A percentile compares a stretch with the other conserved stretches of the same genome.
Conservation (phyloP, 768 basidiomycete species). For the Saitozyma sp. region DNA sequence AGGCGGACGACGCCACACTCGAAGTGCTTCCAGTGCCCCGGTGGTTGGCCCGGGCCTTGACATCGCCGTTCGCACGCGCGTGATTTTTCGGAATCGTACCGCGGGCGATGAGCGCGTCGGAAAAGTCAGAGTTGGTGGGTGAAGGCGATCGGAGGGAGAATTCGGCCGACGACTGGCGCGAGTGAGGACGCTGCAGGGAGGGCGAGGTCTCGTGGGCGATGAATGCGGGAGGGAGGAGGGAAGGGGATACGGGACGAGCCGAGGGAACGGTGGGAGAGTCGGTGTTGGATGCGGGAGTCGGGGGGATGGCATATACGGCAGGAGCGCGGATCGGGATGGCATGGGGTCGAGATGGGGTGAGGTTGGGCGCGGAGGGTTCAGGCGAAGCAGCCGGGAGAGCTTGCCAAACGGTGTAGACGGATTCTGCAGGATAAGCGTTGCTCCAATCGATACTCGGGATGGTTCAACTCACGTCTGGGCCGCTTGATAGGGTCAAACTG, state of each 20-base stretch:
- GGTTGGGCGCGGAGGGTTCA: conserved; percentile 13
- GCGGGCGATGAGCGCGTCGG: not conserved
- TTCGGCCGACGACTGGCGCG: conserved; percentile 6
- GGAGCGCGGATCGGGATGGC: conserved; percentile 50
- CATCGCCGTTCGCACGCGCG: too few species aligned
- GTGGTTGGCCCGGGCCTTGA: conserved; percentile 2
- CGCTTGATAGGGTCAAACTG: conserved; percentile 43
- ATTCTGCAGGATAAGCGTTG: conserved; percentile 27
- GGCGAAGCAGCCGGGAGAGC: conserved; percentile 24
- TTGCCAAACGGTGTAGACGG: conserved; percentile 48
- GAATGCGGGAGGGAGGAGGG: conserved; percentile 12
- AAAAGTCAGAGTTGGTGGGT: conserved; percentile 7
- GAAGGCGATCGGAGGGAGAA: conserved; percentile 4
- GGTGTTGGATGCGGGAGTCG: conserved; percentile 31
- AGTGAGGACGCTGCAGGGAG: not conserved
- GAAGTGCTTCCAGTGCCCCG: conserved; percentile 22
- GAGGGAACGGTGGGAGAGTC: conserved; percentile 8
- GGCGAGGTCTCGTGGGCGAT: conserved; percentile 2
- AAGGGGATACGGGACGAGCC: not conserved
- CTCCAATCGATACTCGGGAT: too few species aligned
- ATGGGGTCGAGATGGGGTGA: conserved; percentile 33
- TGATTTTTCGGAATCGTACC: not conserved
- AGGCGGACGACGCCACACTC: conserved; percentile 25
- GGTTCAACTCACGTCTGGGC: conserved; percentile 37
- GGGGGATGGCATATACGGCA: conserved; percentile 43